Base-by-base conservation (phyloP, 2,329 filamentous ascomycete genomes). In the Passalora sequoiae region DNA sequence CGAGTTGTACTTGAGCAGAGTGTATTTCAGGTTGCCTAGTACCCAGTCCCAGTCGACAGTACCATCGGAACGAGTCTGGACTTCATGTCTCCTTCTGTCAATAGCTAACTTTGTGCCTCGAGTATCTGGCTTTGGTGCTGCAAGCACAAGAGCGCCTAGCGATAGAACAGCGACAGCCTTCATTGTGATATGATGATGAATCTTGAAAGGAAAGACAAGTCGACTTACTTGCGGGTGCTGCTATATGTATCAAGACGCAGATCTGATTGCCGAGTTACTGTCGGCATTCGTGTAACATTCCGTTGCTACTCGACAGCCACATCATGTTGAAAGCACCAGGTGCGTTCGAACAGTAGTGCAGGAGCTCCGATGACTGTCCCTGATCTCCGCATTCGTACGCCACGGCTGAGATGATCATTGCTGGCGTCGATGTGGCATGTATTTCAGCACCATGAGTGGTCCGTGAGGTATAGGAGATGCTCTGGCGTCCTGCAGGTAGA, bases 71-170 rank as follows among this genome's bases (percentile, higher is more conserved):
- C 40, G 39, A 12, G 36, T 41, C 16, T 49, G 33, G 13, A 46
- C 39, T 12, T 39, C 21, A 17, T 46, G 40, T 27, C 51, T 31
- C 31, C 43, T 40, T 8, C 42, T 31, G 7, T 40, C 10, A 15
- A 46, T 40, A 15, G 44, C 33, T 17, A 49, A 31, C 10, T 37
- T 48, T 6, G 44, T 38, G 27, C 43, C 43, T 40, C 43, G 38
- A 10, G 32, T 10, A 3, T 38, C 27, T 31, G 44, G 42, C 6
- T 32, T 50, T 25, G 51, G 51, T 20, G 47, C 49, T 37, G 51
- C 51, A 19, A 54, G 46, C 42, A 49, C 49, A 28, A 52, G 42
- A 16, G 47, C 44, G 38, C 51, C 31, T 12, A 52, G 30, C 27
- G 47, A 47, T 13, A 54, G 44, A 3, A 54, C 12, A 6, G 43